Conservation (phyloP, 306 rosid genomes). For the Dryas alaskensis region DNA sequence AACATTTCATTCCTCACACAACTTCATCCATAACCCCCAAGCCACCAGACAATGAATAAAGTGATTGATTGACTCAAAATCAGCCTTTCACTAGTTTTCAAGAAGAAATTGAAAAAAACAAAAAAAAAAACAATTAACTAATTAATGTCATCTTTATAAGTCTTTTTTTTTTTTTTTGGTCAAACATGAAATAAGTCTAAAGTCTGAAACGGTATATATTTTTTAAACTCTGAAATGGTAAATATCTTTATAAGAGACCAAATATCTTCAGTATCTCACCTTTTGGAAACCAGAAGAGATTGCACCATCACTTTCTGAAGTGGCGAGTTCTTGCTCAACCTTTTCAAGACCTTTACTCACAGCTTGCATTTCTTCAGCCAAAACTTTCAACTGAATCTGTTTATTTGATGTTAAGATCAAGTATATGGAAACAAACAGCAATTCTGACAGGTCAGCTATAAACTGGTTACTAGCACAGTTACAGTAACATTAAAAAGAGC, state of each 20-base stretch:
- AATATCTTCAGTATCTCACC: constrained; percentile 39
- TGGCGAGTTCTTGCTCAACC: constrained; percentile 91
- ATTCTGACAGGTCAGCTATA: constrained; percentile 7
- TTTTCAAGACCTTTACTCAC: constrained; percentile 98
- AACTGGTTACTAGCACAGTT: not conserved
- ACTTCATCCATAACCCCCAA: no score
- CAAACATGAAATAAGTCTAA: not conserved
- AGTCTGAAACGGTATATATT: not conserved
- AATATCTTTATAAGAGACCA: not conserved
- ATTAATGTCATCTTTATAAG: constrained; percentile 1
- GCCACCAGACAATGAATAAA: no score
- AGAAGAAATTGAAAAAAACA: not conserved
- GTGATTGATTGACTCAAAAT: no score
- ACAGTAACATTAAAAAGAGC: constrained; percentile 15
- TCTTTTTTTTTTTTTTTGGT: no score
- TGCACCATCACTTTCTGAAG: constrained; percentile 82
- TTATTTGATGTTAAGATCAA: constrained; percentile 26
- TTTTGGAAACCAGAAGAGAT: constrained; percentile 78
- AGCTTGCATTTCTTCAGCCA: constrained; percentile 99
- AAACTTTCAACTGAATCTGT: constrained; percentile 91
- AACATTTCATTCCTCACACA: no score
- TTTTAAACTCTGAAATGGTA: not conserved
- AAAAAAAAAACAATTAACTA: not conserved
- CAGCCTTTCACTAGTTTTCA: not conserved
- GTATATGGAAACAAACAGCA: not conserved